Percentiles rank a stretch among this genome's conserved stretches.
These are phyloP conservation scores for Candida buenavistaensis DNA, from an alignment of 1,139 yeast genomes.

Conservation along the genomic window DNA sequence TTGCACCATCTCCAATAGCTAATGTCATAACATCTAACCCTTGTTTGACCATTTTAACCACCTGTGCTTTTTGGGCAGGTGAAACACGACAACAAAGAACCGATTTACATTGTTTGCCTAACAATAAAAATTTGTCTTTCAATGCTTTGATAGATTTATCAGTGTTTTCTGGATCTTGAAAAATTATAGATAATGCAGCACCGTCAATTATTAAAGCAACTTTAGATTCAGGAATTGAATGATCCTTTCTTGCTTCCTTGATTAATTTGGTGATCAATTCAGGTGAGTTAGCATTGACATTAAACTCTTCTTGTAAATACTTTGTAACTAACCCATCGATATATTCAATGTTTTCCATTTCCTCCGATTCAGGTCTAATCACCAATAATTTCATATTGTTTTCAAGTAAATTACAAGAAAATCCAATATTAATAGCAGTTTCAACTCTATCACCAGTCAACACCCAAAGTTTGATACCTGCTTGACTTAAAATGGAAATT, in stretches of 20 bases:
- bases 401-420: constrained; percentile 86
- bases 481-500: constrained; percentile 77
- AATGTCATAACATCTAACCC: constrained; percentile 58
- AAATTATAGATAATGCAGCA: constrained; percentile 48
- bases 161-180: constrained; percentile 25
- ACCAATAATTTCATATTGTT: constrained; percentile 86
- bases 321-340: constrained; percentile 37
- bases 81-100: constrained; percentile 67
- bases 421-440: constrained; percentile 97
- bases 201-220: constrained; percentile 58
- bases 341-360: constrained; percentile 25
- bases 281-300: constrained; percentile 23
- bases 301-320: constrained; percentile 43
- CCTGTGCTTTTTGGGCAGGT: constrained; percentile 62
- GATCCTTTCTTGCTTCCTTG: constrained; percentile 46
- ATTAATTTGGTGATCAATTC: constrained; percentile 31
- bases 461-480: constrained; percentile 97
- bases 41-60: constrained; percentile 53
- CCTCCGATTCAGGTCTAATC: constrained; percentile 42
- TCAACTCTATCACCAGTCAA: constrained; percentile 97
- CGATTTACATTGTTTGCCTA: constrained; percentile 61
- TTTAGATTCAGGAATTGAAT: constrained; percentile 49
- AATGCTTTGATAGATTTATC: constrained; percentile 18
- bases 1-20: constrained; percentile 70
- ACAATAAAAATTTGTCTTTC: constrained; percentile 46